phyloP scores from a whole-genome alignment of 2,329 filamentous ascomycete species.

The Aspergillus latus region DNA sequence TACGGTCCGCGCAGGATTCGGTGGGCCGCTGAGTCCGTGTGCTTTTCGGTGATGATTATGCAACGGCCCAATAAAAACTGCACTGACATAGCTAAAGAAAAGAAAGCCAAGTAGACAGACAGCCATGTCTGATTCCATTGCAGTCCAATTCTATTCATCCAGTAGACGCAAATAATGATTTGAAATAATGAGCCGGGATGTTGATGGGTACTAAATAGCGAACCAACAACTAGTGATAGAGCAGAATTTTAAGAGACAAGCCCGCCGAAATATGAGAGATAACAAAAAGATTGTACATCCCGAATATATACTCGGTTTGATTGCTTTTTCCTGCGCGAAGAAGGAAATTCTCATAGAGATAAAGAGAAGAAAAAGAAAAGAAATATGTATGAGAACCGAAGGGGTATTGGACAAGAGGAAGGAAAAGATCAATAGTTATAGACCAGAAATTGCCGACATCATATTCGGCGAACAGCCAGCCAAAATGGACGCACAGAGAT shows the following conservation, averaged over 20 bases:
- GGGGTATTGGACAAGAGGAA: slow-evolving; percentile 13
- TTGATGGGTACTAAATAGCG: neutral
- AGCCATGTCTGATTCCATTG: neutral
- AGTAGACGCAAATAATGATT: neutral
- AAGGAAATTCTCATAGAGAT: neutral
- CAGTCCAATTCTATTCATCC: neutral
- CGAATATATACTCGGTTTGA: slow-evolving; percentile 4
- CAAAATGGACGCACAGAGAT: neutral
- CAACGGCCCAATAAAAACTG: neutral
- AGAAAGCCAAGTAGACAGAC: neutral
- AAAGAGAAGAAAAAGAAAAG: neutral
- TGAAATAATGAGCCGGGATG: neutral
- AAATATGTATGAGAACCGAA: slow-evolving; percentile 2
- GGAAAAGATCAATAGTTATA: neutral
- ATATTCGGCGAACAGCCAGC: neutral
- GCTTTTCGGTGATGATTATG: neutral
- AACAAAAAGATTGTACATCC: neutral
- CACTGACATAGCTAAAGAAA: neutral
- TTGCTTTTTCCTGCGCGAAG: neutral
- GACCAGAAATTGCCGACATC: neutral
- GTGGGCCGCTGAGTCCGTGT: neutral
- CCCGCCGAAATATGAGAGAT: neutral
- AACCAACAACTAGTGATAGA: neutral
- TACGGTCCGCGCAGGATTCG: neutral
- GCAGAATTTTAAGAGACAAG: neutral